Evolutionary conservation across 2,329 filamentous ascomycete genomes (phyloP), one percentile per base, ranked within the genome.

Genomic region (Lachnellula cervina): DNA sequence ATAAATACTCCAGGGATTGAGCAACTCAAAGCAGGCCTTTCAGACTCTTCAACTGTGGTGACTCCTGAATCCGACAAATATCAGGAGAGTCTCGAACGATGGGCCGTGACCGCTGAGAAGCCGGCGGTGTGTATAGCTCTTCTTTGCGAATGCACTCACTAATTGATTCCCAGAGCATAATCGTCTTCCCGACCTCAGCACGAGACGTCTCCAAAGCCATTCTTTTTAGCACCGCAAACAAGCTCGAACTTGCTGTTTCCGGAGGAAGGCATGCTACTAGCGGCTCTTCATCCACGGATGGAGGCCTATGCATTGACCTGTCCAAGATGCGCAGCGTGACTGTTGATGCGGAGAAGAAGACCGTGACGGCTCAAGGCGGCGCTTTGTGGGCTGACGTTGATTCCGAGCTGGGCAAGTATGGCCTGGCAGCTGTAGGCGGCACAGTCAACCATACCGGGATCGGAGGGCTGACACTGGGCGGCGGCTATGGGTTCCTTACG

Each of bases 401-500:
- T 48, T 19, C n/a, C 9, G 60, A 51, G 34, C 56, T 58, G 44
- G 60, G 49, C 4, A 57, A 59, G 25, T 52, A 55, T 32, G 56
- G 42, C 4, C 54, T 67, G 37, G 63, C 63, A 13, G 50, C 54
- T 28, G 64, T 67, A 5, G 63, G 63, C 5, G 64, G 64, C 0
- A 61, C 58, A n/a, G 59, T 64, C 19, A 59, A 58, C 28, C 52
- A 62, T 34, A 60, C 58, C 13, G 61, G 62, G 7, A 48, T 66
- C 13, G 58, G 61, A 2, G 66, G 63, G 0, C 46, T 64, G 13
- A 60, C 58, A 4, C 53, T 66, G 13, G 62, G 63, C 14, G 61
- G 63, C 2, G 61, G 63, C 5, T 82, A 81, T 62, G 81, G 83
- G 1, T 77, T 78, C 68, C 69, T 86, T 16, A 77, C 74, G 25